phyloP scores from a whole-genome alignment of 2,329 filamentous ascomycete species.

The Exophiala lecanii-corni region DNA sequence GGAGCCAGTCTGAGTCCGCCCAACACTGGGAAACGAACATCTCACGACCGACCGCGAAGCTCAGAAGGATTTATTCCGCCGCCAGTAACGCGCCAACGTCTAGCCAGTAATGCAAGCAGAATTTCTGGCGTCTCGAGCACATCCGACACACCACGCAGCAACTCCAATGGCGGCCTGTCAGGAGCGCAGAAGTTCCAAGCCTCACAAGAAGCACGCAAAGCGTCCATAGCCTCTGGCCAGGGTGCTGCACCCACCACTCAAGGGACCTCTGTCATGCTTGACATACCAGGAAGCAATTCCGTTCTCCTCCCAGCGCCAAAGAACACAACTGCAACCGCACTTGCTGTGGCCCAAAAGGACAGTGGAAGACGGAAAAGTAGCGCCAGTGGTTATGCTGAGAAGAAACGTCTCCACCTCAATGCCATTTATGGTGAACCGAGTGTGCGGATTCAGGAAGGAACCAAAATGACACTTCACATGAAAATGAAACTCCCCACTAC shows the following conservation, averaged over 20 bases:
- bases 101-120: conserved; percentile 20
- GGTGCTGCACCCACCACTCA: conserved; percentile 1
- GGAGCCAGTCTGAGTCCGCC: background rate
- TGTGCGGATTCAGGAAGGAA: conserved; percentile 35
- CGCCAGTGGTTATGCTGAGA: background rate
- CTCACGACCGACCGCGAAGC: background rate
- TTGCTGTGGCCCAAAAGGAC: conserved; percentile 11
- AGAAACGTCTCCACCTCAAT: conserved; percentile 18
- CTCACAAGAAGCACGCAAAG: conserved; percentile 17
- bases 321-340: conserved; percentile 15
- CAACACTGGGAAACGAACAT: background rate
- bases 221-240: conserved; percentile 16
- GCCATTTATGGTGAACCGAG: conserved; percentile 25
- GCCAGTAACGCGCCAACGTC: conserved; percentile 17
- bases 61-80: conserved; percentile 8
- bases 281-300: conserved; percentile 14
- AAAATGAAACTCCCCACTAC: conserved; percentile 36
- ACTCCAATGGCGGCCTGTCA: conserved; percentile 11
- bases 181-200: conserved; percentile 23
- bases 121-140: conserved; percentile 7
- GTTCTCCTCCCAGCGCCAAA: conserved; percentile 18
- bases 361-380: conserved; percentile 11
- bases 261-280: conserved; percentile 13
- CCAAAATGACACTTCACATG: conserved; percentile 41
- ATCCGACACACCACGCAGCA: conserved; percentile 8